phyloP scores from a whole-genome alignment of 2,329 filamentous ascomycete species.

The Aspergillus novoparasiticus region DNA sequence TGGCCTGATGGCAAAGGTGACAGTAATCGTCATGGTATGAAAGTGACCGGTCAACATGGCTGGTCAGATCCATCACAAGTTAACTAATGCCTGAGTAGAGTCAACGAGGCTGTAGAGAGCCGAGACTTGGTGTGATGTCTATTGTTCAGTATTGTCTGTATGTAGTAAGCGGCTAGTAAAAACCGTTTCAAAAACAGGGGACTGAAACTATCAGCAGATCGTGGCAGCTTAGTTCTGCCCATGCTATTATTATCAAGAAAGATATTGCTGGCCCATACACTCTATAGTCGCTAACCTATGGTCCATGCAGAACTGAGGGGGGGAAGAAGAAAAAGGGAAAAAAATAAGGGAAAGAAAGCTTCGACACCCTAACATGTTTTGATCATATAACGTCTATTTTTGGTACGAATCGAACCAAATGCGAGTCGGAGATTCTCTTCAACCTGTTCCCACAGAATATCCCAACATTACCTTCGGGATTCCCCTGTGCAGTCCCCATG shows the following conservation, averaged over 20 bases:
- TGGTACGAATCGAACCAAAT: not conserved
- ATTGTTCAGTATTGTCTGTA: not conserved
- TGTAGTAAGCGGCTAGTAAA: not conserved
- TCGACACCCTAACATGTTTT: not conserved
- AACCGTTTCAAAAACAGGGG: not conserved
- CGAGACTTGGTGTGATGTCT: not conserved
- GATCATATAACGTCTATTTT: slow-evolving; percentile 2
- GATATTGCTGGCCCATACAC: not conserved
- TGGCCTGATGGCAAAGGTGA: not conserved
- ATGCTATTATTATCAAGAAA: not conserved
- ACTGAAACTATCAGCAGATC: not conserved
- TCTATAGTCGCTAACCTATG: not conserved
- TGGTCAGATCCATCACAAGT: not conserved
- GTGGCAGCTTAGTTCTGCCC: not conserved
- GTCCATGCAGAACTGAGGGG: not conserved
- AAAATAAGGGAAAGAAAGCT: not conserved
- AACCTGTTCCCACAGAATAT: not conserved
- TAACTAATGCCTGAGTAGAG: not conserved
- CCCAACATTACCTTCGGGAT: not conserved
- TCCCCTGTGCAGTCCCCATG: not conserved
- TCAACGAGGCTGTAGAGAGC: not conserved
- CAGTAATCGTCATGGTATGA: not conserved
- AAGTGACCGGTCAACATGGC: slow-evolving; percentile 11
- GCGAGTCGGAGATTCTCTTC: not conserved
- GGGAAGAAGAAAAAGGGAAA: not conserved